phyloP scores from a whole-genome alignment of 108 stramenopile species.

The Chaetoceros tenuissimus region DNA sequence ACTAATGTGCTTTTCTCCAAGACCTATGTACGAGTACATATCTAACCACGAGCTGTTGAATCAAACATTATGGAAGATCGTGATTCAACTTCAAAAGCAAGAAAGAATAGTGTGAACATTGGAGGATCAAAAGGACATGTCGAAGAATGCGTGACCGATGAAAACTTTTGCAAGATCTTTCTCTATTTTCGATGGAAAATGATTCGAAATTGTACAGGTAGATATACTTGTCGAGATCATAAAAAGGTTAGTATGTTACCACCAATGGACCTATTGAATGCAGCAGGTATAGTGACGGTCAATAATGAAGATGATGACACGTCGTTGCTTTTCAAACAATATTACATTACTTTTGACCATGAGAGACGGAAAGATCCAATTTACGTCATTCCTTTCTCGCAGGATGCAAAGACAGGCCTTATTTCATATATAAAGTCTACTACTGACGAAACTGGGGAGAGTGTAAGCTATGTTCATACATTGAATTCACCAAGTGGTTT shows the following conservation, averaged over 20 bases:
- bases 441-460: neutral
- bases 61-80: too few relatives aligned
- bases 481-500: slow-evolving; percentile 40
- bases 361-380: slow-evolving; percentile 26
- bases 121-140: slow-evolving; percentile 38
- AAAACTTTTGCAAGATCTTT: slow-evolving; percentile 24
- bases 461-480: slow-evolving; percentile 32
- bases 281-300: slow-evolving; percentile 1
- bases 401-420: slow-evolving; percentile 18
- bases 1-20: too few relatives aligned
- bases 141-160: slow-evolving; percentile 18
- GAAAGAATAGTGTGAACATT: too few relatives aligned
- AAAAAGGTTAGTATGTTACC: slow-evolving; percentile 14
- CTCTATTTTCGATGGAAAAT: slow-evolving; percentile 32
- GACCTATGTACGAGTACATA: too few relatives aligned
- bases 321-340: slow-evolving; percentile 8
- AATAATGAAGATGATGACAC: neutral
- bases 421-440: slow-evolving; percentile 30
- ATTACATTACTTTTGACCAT: slow-evolving; percentile 14
- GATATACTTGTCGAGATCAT: slow-evolving; percentile 42
- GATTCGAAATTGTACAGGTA: slow-evolving; percentile 42
- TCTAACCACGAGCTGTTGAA: too few relatives aligned
- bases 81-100: too few relatives aligned
- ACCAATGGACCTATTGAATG: slow-evolving; percentile 16
- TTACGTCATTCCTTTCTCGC: slow-evolving; percentile 28